A percentile compares a stretch with the other conserved stretches of the same genome.
Conservation (phyloP, 1,139 yeast species). For the Geotrichum restrictum region DNA sequence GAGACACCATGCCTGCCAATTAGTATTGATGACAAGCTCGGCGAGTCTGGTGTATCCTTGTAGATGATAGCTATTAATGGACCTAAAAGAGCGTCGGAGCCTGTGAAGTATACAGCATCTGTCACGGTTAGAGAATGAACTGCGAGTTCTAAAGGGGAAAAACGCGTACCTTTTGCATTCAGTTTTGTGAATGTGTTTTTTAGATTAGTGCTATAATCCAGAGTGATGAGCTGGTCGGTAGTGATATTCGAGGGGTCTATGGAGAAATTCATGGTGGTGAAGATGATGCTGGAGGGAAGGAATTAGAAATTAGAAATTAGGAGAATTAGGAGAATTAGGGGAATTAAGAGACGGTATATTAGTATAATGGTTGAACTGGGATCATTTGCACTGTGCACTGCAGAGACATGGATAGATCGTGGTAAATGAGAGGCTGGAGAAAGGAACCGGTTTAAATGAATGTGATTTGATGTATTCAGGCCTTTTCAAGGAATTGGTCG, state of each 20-base stretch:
- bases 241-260: not conserved
- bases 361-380: not conserved
- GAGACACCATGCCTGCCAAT: conserved; percentile 69
- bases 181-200: conserved; percentile 11
- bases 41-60: conserved; percentile 23
- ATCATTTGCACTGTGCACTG: not conserved
- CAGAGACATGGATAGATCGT: not conserved
- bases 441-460: too few relatives aligned
- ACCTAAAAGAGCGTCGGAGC: conserved; percentile 39
- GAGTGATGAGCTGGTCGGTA: conserved; percentile 10
- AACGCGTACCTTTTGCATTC: conserved; percentile 16
- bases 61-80: conserved; percentile 36
- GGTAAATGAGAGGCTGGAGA: not conserved
- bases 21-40: conserved; percentile 52
- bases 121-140: not conserved
- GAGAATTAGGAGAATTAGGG: not conserved
- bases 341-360: not conserved
- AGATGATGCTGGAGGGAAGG: not conserved
- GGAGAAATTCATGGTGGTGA: not conserved
- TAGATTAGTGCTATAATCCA: conserved; percentile 8
- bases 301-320: conserved; percentile 1
- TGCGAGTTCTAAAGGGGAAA: not conserved
- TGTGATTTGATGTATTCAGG: too few relatives aligned
- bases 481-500: not conserved
- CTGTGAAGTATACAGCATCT: conserved; percentile 41